A percentile compares a stretch with the other conserved stretches of the same genome.
These are phyloP conservation scores for Hysterium pulicare DNA, from an alignment of 2,329 filamentous ascomycete genomes.

Conservation along the genomic window DNA sequence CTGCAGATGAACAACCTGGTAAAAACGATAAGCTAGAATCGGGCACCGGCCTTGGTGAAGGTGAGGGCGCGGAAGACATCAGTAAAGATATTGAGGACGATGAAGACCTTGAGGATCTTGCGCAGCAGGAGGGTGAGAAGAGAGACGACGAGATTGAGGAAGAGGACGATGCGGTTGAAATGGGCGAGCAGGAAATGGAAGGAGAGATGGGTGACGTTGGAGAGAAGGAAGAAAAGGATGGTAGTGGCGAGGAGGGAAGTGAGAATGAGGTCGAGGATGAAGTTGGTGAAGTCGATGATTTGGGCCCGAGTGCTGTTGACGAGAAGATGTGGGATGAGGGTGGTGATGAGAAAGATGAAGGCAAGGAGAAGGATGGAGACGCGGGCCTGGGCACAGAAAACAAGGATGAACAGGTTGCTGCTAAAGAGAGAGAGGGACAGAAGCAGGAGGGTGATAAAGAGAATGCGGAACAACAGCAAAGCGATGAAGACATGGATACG, in stretches of 20 bases:
- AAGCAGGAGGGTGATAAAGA: conserved; percentile 61
- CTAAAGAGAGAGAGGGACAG: conserved; percentile 42
- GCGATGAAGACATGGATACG: conserved; percentile 51
- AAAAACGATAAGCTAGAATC: conserved; percentile 78
- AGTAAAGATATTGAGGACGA: conserved; percentile 95
- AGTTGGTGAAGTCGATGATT: conserved; percentile 82
- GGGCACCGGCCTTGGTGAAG: conserved; percentile 91
- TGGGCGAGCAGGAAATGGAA: conserved; percentile 88
- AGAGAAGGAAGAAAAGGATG: conserved; percentile 56
- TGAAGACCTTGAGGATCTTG: conserved; percentile 87
- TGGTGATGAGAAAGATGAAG: conserved; percentile 67
- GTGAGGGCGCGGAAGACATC: conserved; percentile 93
- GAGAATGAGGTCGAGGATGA: conserved; percentile 79
- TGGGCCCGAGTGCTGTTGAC: conserved; percentile 86
- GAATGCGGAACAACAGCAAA: conserved; percentile 50
- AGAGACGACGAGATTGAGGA: conserved; percentile 67
- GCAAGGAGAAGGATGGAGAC: conserved; percentile 77
- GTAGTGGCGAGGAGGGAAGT: conserved; percentile 44
- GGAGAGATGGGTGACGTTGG: conserved; percentile 68
- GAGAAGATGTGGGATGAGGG: conserved; percentile 99
- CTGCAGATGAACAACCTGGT: conserved; percentile 59
- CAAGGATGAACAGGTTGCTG: conserved; percentile 44
- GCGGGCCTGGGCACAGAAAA: conserved; percentile 49
- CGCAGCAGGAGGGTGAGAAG: conserved; percentile 70
- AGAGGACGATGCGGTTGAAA: conserved; percentile 82